Percentiles rank a stretch among this genome's conserved stretches.
These are phyloP conservation scores for Daldinia grandis DNA, from an alignment of 495 filamentous ascomycete genomes.

Conservation along the genomic window DNA sequence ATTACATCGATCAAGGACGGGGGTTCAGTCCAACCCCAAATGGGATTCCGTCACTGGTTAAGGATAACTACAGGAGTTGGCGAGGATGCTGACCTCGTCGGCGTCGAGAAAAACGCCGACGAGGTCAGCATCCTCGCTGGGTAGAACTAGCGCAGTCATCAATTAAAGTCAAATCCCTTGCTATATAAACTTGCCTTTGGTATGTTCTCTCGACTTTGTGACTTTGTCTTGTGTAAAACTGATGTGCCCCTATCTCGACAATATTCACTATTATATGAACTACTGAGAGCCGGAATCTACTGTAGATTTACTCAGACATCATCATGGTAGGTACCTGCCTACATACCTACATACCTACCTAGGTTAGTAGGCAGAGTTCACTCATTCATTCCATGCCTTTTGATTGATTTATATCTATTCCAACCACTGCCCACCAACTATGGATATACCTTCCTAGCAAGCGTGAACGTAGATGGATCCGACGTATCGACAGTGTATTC, in stretches of 20 bases:
- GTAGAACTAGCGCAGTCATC: background rate
- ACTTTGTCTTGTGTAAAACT: background rate
- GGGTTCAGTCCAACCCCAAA: background rate
- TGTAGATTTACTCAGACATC: background rate
- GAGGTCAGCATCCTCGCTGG: background rate
- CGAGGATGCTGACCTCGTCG: background rate
- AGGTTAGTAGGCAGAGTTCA: no score
- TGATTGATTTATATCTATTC: background rate
- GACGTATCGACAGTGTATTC: slow-evolving; percentile 34
- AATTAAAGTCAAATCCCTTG: background rate
- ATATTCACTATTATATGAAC: no score
- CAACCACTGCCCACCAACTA: background rate
- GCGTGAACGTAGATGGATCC: slow-evolving; percentile 30
- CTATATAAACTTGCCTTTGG: background rate
- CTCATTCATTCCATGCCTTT: background rate
- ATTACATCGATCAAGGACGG: background rate
- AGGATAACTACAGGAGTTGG: background rate
- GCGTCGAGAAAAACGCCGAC: background rate
- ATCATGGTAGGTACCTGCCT: no score
- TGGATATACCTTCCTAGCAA: slow-evolving; percentile 32
- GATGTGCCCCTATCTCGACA: no score
- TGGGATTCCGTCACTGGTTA: background rate
- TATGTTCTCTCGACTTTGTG: background rate
- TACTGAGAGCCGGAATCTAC: background rate
- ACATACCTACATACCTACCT: no score